Evolutionary conservation across 176 grass and related monocot genomes (phyloP), one percentile per base, ranked within the genome.

Genomic region (Miscanthus lutarioriparius): DNA sequence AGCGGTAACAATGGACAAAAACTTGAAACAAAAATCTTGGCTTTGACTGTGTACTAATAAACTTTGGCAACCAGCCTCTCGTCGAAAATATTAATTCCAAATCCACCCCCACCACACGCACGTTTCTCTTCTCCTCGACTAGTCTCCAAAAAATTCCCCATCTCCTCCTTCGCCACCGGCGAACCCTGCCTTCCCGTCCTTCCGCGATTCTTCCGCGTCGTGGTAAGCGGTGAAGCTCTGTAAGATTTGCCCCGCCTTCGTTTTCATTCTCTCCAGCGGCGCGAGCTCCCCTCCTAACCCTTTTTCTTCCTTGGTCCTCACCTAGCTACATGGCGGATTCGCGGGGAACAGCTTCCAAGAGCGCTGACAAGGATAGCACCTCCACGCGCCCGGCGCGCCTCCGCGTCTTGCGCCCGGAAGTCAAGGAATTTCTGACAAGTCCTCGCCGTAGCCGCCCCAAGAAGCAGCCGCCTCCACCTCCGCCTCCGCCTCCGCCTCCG

Each of bases 401-500:
- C 72, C 83, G 88, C 72, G 72, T 77, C 88, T 5, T 82, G 41
- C 82, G 73, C 53, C 72, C 53, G 25, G 83, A 89, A 20, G 88
- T 89, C 23, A 73, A 89, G 71, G 83, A 86, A 67, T 65, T 86
- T 61, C 83, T 89, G 32, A 63, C 23, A 41, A 77, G 71, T 72
- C 78, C 88, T 54, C 83, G 83, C 64, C 77, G 83, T 76, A 47
- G 33, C 83, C 70, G 78, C 15, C 78, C 83, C 72, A 89, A 82
- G 53, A 80, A 82, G 74, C 54, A 71, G 54, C 78, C 68, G 12
- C 51, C 47, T 40, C 33, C 74, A 1, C 62, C 62, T 12, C 22
- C 30, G 20, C 59, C 76, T 8, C 45, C 43, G 7, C 44, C 35
- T 1, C 78, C 68, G 12, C 51, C 47, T 30, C 35, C 47, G n/a